Evolutionary conservation across 179 eudicot genomes (phyloP), one percentile per base, ranked within the genome.

Genomic region (Nepenthes alata): DNA sequence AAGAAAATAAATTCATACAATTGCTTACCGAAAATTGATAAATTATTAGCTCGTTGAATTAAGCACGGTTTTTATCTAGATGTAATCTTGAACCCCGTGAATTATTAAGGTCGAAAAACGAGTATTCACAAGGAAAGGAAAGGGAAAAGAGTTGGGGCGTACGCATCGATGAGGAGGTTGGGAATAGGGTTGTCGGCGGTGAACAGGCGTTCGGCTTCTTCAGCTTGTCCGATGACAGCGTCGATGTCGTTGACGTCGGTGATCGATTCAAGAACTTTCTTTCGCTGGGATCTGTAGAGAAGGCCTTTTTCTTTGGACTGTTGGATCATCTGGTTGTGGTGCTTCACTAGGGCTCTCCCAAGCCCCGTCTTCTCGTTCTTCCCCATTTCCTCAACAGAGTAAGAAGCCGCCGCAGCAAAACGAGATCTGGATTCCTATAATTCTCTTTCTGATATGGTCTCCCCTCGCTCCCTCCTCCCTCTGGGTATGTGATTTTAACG

Each of bases 231-330:
- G 51, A 93, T 82, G 39, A 89, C 90, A 56, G 93, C 95, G 55
- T 93, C 98, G 48, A 93, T 87, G 45, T 93, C 93, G 59, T 71
- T 83, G 35, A 93, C 88, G 34, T 89, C 97, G 12, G 98, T 93
- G 41, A 93, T 57, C 0, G 98, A 93, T 67, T 81, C 83, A 0
- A 93, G 84, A 3, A 78, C 77, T 59, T 82, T 81, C 72, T 86
- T 86, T 5, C 87, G 82, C 66, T 84, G 86, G 59, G 66, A 61
- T 58, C 59, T 74, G 69, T 87, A 90, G 14, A 53, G 60, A 2
- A 50, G 74, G 0, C 96, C 96, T 38, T 89, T 93, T 8, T 89
- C 93, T 54, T 87, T 86, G 37, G 86, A 64, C 55, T 83, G 67
- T 64, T 75, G 82, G 1, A 89, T 53, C 88, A 86, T 87, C 12